Base-by-base conservation (phyloP, 73 alveolate species). In the Symbiodinium pilosum region DNA sequence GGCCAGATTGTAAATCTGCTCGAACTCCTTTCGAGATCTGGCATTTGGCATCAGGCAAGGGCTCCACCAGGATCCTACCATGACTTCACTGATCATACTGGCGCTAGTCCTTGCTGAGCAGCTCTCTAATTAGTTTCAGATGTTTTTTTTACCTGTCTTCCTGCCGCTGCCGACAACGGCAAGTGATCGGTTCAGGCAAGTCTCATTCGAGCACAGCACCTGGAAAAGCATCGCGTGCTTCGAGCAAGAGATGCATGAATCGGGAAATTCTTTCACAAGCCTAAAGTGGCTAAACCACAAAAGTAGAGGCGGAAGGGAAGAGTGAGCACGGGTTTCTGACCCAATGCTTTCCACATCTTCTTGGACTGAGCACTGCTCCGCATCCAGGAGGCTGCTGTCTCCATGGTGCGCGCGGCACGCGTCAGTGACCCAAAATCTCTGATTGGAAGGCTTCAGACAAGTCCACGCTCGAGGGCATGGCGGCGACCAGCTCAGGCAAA, bases 1-100 rank as follows among this genome's bases (percentile, higher is more conserved):
- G 14, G 97, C 97, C 1, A 91, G 77, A 59, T 71, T 91, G 81
- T 91, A 91, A 56, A 91, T 91, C 68, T 91, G 89, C 89, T 69
- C 97, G 42, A 91, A 91, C 84, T 91, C 97, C 97, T 91, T 3
- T 42, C 18, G 77, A 34, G n/a, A n/a, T n/a, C n/a, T n/a, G n/a
- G n/a, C n/a, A n/a, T n/a, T n/a, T n/a, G n/a, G n/a, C n/a, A n/a
- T n/a, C n/a, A n/a, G n/a, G n/a, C n/a, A n/a, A n/a, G n/a, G n/a
- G n/a, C n/a, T n/a, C n/a, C n/a, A n/a, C n/a, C n/a, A n/a, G n/a
- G n/a, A n/a, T n/a, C n/a, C n/a, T n/a, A n/a, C n/a, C n/a, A n/a
- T n/a, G n/a, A n/a, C n/a, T n/a, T n/a, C n/a, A n/a, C n/a, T n/a
- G n/a, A 54, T 30, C 16, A 30, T 54, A 54, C 26, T 21, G 32